Percentiles rank a stretch among this genome's conserved stretches.
Conservation (phyloP, 2,329 filamentous ascomycete species). For the Cadophora sp. region DNA sequence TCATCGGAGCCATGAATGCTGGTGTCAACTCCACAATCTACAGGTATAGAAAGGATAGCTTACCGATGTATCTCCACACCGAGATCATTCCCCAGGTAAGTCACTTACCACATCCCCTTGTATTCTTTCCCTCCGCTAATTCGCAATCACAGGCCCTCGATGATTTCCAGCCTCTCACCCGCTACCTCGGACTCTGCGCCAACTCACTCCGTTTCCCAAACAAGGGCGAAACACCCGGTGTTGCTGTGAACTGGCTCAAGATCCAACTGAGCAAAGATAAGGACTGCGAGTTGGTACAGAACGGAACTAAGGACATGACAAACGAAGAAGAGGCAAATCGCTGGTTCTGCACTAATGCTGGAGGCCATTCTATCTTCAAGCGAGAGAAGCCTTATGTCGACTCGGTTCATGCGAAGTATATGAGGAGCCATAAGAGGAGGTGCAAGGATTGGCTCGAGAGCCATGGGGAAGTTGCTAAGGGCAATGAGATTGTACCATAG, state of each 20-base stretch:
- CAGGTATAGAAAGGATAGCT: constrained; percentile 7
- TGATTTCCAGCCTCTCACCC: constrained; percentile 15
- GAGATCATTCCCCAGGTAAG: constrained; percentile 16
- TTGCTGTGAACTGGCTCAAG: neutral
- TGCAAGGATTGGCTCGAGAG: constrained; percentile 16
- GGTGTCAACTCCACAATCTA: neutral
- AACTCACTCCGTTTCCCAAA: constrained; percentile 11
- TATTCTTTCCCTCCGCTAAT: neutral
- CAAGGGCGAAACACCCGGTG: neutral
- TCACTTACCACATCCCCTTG: neutral
- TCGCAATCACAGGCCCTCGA: constrained; percentile 6
- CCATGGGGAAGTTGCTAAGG: neutral
- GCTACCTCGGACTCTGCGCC: constrained; percentile 20
- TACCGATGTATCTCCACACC: constrained; percentile 9
- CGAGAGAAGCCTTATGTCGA: constrained; percentile 16
- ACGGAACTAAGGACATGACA: neutral
- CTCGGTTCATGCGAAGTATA: neutral
- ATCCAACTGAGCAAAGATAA: constrained; percentile 18
- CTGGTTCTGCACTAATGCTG: constrained; percentile 24
- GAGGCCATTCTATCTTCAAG: constrained; percentile 15
- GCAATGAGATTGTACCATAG: neutral
- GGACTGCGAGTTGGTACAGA: constrained; percentile 19
- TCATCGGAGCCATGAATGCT: constrained; percentile 20
- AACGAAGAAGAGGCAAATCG: constrained; percentile 20
- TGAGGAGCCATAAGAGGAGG: neutral